These are phyloP conservation scores for Actinomortierella ambigua DNA, from an alignment of 371 early-diverging fungal species.

Conservation along the genomic window DNA sequence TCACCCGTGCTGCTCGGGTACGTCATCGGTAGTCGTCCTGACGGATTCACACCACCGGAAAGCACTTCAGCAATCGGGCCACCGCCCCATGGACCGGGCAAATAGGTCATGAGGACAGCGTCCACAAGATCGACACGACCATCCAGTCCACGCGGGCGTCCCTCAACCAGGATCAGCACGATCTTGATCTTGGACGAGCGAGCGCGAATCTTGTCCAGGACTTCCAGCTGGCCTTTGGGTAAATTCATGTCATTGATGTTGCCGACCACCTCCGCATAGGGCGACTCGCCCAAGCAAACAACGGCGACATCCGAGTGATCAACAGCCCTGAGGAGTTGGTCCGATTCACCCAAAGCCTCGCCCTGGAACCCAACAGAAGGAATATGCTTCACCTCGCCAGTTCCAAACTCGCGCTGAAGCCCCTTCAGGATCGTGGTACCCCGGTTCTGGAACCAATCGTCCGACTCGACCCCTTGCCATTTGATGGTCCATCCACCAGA, in stretches of 20 bases:
- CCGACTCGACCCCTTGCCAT: slow-evolving; percentile 58
- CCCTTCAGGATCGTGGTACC: slow-evolving; percentile 55
- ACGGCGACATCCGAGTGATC: slow-evolving; percentile 53
- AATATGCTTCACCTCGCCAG: slow-evolving; percentile 3
- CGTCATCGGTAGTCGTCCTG: slow-evolving; percentile 55
- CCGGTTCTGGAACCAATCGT: slow-evolving; percentile 54
- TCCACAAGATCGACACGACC: slow-evolving; percentile 48
- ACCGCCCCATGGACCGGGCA: slow-evolving; percentile 70
- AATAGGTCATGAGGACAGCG: slow-evolving; percentile 56
- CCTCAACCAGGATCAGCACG: slow-evolving; percentile 58
- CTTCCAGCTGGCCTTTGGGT: slow-evolving; percentile 56
- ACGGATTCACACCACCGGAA: slow-evolving; percentile 53
- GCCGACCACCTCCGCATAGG: slow-evolving; percentile 59
- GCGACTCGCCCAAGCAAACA: slow-evolving; percentile 54
- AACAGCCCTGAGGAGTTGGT: slow-evolving; percentile 34
- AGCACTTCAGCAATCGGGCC: slow-evolving; percentile 56
- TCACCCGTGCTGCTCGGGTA: slow-evolving; percentile 58
- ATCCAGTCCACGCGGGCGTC: slow-evolving; percentile 61
- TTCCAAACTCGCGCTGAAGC: slow-evolving; percentile 27
- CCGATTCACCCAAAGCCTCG: slow-evolving; percentile 37
- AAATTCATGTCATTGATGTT: slow-evolving; percentile 59
- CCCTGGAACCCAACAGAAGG: slow-evolving; percentile 48
- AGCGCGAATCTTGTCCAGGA: slow-evolving; percentile 37
- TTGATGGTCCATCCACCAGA: slow-evolving; percentile 66
- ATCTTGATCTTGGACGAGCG: slow-evolving; percentile 32